These are phyloP conservation scores for Phytophthora chlamydospora DNA, from an alignment of 352 stramenopile genomes.

Conservation along the genomic window DNA sequence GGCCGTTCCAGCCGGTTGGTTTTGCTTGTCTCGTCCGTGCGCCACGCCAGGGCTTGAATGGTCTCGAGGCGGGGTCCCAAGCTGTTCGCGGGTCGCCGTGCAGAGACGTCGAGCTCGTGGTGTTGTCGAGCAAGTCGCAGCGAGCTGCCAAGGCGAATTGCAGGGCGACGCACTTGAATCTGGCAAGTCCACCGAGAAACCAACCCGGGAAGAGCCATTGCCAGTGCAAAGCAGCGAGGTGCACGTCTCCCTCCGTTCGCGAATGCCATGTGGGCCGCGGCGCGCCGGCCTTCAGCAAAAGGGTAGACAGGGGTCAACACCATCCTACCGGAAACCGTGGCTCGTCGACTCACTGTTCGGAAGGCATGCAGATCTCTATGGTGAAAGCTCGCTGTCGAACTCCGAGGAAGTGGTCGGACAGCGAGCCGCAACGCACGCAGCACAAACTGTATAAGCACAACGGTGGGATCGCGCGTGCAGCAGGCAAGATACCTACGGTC, in stretches of 20 bases:
- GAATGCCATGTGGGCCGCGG: constrained; percentile 37
- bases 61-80: constrained; percentile 31
- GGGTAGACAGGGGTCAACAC: constrained; percentile 35
- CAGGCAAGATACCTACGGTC: constrained; percentile 7
- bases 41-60: constrained; percentile 38
- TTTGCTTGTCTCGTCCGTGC: constrained; percentile 36
- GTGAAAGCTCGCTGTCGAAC: constrained; percentile 24
- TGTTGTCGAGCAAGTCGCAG: constrained; percentile 38
- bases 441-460: constrained; percentile 31
- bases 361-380: constrained; percentile 29
- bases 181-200: constrained; percentile 38
- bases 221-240: constrained; percentile 26
- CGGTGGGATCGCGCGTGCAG: constrained; percentile 18
- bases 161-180: constrained; percentile 27
- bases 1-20: constrained; percentile 21
- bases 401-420: constrained; percentile 19
- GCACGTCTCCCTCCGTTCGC: constrained; percentile 31
- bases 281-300: constrained; percentile 10
- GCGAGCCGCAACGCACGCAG: neutral
- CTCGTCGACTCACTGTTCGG: constrained; percentile 26
- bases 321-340: constrained; percentile 32
- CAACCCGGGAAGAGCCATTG: constrained; percentile 33
- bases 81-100: constrained; percentile 30
- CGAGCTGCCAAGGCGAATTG: constrained; percentile 14
- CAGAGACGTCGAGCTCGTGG: constrained; percentile 32